phyloP scores from a whole-genome alignment of 148 eudicot genomes.

The Camellia japonica region DNA sequence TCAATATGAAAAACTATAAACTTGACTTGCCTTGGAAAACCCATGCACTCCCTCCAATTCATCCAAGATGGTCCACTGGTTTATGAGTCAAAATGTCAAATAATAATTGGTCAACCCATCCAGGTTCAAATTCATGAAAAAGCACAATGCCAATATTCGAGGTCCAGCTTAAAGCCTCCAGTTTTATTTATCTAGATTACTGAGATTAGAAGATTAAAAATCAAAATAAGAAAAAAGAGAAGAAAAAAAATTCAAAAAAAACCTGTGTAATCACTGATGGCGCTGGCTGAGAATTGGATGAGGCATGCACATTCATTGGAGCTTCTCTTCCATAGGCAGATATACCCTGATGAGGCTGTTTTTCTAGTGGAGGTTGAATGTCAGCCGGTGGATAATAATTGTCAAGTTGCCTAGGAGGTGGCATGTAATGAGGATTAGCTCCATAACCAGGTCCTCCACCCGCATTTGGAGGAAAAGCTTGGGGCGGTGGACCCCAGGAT shows the following conservation, averaged over 20 bases:
- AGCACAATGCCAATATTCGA: not conserved
- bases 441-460: constrained; percentile 66
- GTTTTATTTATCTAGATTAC: not conserved
- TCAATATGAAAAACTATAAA: not conserved
- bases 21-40: not conserved
- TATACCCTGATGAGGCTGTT: constrained; percentile 75
- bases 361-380: constrained; percentile 57
- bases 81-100: not conserved
- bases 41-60: not conserved
- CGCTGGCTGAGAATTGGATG: constrained; percentile 59
- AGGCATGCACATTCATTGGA: constrained; percentile 41
- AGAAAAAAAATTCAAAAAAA: not conserved
- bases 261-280: constrained; percentile 80
- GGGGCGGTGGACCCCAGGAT: constrained; percentile 76
- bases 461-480: constrained; percentile 55
- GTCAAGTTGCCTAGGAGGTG: constrained; percentile 69
- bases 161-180: constrained; percentile 9
- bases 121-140: not conserved
- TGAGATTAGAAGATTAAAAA: not conserved
- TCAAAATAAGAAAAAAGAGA: too few relatives aligned
- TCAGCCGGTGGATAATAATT: constrained; percentile 69
- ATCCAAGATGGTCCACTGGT: not conserved
- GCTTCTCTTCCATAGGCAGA: constrained; percentile 89
- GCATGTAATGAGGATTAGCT: constrained; percentile 58
- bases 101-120: constrained; percentile 1